Conservation (phyloP, 2,329 filamentous ascomycete genomes). For the Xylariales sp. region DNA sequence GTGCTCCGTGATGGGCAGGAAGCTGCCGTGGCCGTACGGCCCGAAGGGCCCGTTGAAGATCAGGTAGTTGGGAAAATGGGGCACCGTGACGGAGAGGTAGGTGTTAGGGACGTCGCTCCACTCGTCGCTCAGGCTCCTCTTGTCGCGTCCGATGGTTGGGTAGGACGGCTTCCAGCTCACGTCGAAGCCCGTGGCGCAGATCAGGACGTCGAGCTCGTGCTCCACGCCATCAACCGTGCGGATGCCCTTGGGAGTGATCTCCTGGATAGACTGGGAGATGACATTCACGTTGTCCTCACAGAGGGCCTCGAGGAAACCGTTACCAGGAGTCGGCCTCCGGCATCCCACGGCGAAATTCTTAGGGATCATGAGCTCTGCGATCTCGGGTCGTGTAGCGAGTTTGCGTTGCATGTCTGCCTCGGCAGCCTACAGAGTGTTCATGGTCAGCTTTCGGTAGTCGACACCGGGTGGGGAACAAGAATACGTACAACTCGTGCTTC, state of each 20-base stretch:
- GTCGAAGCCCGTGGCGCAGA: slow-evolving; percentile 6
- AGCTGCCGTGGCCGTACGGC: slow-evolving; percentile 22
- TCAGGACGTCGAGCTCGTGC: slow-evolving; percentile 4
- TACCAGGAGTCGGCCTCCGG: neutral
- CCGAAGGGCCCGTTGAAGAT: slow-evolving; percentile 23
- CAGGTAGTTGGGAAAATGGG: slow-evolving; percentile 13
- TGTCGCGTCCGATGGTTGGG: slow-evolving; percentile 17
- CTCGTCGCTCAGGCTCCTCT: slow-evolving; percentile 14
- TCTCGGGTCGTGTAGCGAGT: slow-evolving; percentile 34
- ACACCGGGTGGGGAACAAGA: neutral
- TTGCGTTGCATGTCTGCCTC: slow-evolving; percentile 35
- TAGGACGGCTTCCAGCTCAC: slow-evolving; percentile 12
- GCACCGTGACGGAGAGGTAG: slow-evolving; percentile 10
- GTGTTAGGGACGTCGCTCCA: slow-evolving; percentile 14
- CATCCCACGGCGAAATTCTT: slow-evolving; percentile 3
- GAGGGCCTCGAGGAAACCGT: slow-evolving; percentile 2
- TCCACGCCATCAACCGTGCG: neutral
- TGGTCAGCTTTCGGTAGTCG: neutral
- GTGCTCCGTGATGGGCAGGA: slow-evolving; percentile 22
- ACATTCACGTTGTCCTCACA: neutral
- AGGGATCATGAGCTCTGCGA: slow-evolving; percentile 26
- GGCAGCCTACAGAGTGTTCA: neutral
- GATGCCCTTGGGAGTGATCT: slow-evolving; percentile 1
- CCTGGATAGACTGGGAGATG: neutral
- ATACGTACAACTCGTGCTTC: slow-evolving; percentile 26